phyloP scores from a whole-genome alignment of 2,329 filamentous ascomycete species.

The Colletotrichum musicola region DNA sequence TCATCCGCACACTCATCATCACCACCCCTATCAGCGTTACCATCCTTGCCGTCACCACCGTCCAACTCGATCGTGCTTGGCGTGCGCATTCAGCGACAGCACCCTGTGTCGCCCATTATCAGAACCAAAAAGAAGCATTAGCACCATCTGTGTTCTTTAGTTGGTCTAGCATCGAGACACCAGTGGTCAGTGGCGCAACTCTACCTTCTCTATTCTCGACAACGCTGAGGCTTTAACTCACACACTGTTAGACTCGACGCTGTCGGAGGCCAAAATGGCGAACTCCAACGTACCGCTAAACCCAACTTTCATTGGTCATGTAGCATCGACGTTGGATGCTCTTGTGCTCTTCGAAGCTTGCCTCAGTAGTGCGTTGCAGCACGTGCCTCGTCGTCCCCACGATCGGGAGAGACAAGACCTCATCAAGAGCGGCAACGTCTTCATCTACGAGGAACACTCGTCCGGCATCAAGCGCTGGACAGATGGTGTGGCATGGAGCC shows the following conservation, averaged over 20 bases:
- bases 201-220: neutral
- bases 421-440: constrained; percentile 86
- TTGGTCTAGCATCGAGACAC: constrained; percentile 3
- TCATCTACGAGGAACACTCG: constrained; percentile 92
- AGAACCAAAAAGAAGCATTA: neutral
- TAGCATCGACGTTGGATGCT: constrained; percentile 80
- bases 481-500: constrained; percentile 91
- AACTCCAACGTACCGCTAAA: constrained; percentile 60
- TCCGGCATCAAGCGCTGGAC: constrained; percentile 97
- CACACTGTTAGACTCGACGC: constrained; percentile 33
- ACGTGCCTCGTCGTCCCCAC: constrained; percentile 86
- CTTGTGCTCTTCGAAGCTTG: constrained; percentile 85
- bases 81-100: neutral
- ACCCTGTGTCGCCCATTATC: neutral
- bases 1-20: too few relatives aligned
- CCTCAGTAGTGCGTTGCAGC: constrained; percentile 75
- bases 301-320: constrained; percentile 76
- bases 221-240: constrained; percentile 33
- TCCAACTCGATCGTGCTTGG: neutral
- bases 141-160: neutral
- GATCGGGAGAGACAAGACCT: constrained; percentile 83
- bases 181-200: constrained; percentile 34
- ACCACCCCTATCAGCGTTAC: too few relatives aligned
- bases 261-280: constrained; percentile 35
- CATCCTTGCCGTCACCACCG: too few relatives aligned